Evolutionary conservation across 139 green algal species (phyloP), one percentile per base, ranked within the genome.

Genomic region (Zygnema circumcarinatum): DNA sequence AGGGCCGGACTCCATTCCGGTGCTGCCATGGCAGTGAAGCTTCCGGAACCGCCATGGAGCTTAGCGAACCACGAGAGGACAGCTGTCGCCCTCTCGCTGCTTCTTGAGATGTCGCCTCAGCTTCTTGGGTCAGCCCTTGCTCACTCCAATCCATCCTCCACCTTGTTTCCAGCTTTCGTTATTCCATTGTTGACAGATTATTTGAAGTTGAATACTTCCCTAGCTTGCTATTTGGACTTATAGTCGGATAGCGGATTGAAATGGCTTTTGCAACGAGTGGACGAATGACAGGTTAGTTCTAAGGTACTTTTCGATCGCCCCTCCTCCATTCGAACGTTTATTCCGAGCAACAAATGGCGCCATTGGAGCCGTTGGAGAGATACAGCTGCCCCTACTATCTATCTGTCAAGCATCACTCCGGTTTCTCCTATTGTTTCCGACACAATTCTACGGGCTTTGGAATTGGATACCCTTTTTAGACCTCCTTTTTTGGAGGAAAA

Each of bases 391-490:
- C 31, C 1, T 89, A n/a, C 29, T 88, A 32, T 32, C 33, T 3
- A 0, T 89, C 52, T 21, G 31, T 32, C 39, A 2, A 1, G 83
- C 84, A 22, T 88, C 84, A 21, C 54, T 75, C 0, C 84, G 84
- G 20, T 69, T 88, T 32, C 76, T 89, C 35, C 25, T 38, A 53
- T n/a, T 52, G 21, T 31, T 31, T 22, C 78, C 39, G 7, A 31
- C 76, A 1, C 38, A 38, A 0, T 89, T 89, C 42, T 21, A 31
- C 1, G 29, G 29, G n/a, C 79, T 90, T 25, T 89, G 84, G 84
- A 33, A 89, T 35, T 89, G 84, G 84, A 69, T 41, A 11, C 84
- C 84, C 3, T 31, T 88, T 38, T 38, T 88, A 11, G 32, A 54
- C 76, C 39, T 88, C 41, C 83, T 85, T 36, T 62, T 88, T 36